Conservation (phyloP, 495 filamentous ascomycete species). For the Tuber indicum region DNA sequence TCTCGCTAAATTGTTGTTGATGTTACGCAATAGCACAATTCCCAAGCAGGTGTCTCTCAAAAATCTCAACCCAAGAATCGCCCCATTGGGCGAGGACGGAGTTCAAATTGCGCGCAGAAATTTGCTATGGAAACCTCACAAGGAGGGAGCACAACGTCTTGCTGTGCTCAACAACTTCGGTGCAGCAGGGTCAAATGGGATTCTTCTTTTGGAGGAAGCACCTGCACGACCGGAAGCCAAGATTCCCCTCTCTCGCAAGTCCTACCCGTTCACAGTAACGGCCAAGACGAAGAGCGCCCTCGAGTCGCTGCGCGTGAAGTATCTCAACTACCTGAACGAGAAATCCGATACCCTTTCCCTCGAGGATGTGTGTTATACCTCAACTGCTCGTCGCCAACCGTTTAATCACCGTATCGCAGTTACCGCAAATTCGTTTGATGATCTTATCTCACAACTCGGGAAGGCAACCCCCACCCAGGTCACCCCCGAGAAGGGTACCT, state of each 20-base stretch:
- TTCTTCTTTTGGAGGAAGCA: constrained; percentile 57
- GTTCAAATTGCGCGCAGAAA: constrained; percentile 32
- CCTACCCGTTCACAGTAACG: constrained; percentile 54
- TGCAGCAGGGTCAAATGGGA: constrained; percentile 63
- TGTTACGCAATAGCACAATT: constrained; percentile 77
- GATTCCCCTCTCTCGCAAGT: constrained; percentile 48
- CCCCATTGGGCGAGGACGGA: constrained; percentile 25
- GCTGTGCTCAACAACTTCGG: constrained; percentile 68
- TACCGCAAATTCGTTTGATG: constrained; percentile 48
- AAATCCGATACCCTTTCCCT: constrained; percentile 50
- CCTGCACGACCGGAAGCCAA: constrained; percentile 41
- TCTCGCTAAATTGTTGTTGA: constrained; percentile 77
- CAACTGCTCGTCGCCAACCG: constrained; percentile 77
- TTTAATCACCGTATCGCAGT: constrained; percentile 66
- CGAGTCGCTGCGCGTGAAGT: constrained; percentile 49
- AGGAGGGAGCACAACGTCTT: constrained; percentile 42
- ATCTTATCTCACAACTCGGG: constrained; percentile 37
- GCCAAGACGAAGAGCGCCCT: constrained; percentile 55
- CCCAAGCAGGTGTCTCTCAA: constrained; percentile 48
- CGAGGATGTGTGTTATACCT: constrained; percentile 65
- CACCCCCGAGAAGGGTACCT: constrained; percentile 42
- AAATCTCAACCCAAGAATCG: constrained; percentile 28
- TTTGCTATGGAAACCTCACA: constrained; percentile 14
- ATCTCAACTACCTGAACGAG: constrained; percentile 51
- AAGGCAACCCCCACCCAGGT: constrained; percentile 34